phyloP scores from a whole-genome alignment of 495 filamentous ascomycete genomes.

The Bombardia bombarda region DNA sequence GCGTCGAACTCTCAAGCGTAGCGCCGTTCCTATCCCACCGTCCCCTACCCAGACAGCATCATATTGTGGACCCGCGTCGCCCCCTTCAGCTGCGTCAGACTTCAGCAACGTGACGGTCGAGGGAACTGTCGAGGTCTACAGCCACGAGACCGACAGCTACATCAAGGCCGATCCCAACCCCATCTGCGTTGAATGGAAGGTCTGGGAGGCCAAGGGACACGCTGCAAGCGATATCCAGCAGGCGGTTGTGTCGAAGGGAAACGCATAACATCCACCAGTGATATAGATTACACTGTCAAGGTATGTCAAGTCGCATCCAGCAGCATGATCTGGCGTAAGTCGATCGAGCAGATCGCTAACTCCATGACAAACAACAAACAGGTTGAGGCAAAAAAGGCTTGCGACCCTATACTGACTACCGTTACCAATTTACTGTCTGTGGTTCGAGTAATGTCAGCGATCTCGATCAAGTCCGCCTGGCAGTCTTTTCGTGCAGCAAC shows the following conservation, averaged over 20 bases:
- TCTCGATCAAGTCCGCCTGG: slow-evolving; percentile 34
- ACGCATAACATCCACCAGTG: slow-evolving; percentile 50
- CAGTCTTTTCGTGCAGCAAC: slow-evolving; percentile 47
- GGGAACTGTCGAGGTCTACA: slow-evolving; percentile 47
- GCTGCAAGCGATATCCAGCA: neutral
- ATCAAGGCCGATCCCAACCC: slow-evolving; percentile 45
- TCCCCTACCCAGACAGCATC: slow-evolving; percentile 50
- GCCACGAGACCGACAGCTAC: slow-evolving; percentile 45
- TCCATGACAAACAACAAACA: no score
- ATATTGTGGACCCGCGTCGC: slow-evolving; percentile 59
- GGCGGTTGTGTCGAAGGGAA: slow-evolving; percentile 37
- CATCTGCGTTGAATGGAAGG: slow-evolving; percentile 49
- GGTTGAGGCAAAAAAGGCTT: no score
- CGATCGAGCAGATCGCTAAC: no score
- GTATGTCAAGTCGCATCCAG: no score
- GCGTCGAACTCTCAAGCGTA: slow-evolving; percentile 32
- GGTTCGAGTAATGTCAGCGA: slow-evolving; percentile 32
- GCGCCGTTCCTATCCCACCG: slow-evolving; percentile 49
- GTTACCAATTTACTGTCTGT: slow-evolving; percentile 46
- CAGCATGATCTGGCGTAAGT: no score
- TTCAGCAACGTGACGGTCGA: slow-evolving; percentile 45
- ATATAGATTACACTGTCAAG: slow-evolving; percentile 62
- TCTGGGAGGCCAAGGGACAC: slow-evolving; percentile 23
- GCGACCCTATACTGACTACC: slow-evolving; percentile 48
- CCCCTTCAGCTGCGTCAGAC: slow-evolving; percentile 43